Percentiles rank a stretch among this genome's conserved stretches.
These are phyloP conservation scores for Hyaloperonospora arabidopsidis DNA, from an alignment of 352 stramenopile genomes.

Conservation along the genomic window DNA sequence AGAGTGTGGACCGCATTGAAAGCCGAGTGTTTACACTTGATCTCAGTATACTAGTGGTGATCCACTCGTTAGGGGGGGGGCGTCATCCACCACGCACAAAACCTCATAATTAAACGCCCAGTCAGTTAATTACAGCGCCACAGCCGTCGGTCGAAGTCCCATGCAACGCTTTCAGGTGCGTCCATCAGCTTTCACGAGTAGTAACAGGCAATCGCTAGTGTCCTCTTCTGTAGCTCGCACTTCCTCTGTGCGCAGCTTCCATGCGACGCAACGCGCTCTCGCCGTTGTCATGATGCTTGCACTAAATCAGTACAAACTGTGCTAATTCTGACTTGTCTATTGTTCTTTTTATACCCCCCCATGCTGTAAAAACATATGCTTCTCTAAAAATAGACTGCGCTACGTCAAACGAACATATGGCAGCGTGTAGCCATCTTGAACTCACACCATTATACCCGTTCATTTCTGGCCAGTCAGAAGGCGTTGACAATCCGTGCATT, in stretches of 20 bases:
- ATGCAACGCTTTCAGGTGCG: conserved; percentile 68
- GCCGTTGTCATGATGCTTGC: neutral
- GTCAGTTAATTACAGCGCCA: conserved; percentile 1
- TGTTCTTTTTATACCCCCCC: no score
- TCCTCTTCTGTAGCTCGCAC: neutral
- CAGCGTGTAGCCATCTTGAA: conserved; percentile 49
- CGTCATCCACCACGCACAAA: conserved; percentile 14
- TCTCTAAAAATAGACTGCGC: conserved; percentile 23
- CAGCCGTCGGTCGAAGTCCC: conserved; percentile 2
- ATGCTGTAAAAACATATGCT: neutral
- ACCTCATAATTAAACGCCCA: conserved; percentile 22
- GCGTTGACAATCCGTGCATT: conserved; percentile 32
- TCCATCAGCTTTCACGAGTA: neutral
- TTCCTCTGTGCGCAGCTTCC: neutral
- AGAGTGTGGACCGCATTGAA: neutral
- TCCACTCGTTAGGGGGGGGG: conserved; percentile 11
- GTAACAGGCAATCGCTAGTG: neutral
- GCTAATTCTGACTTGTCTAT: no score
- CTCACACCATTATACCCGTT: conserved; percentile 22
- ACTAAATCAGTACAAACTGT: neutral
- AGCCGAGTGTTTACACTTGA: conserved; percentile 2
- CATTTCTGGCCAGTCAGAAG: conserved; percentile 17
- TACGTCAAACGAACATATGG: conserved; percentile 52
- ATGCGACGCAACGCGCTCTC: neutral
- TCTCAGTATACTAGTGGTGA: conserved; percentile 1